Percentiles rank a stretch among this genome's conserved stretches.
Evolutionary conservation across 2,329 filamentous ascomycete species (phyloP).

Genomic region (Pseudopithomyces maydicus): DNA sequence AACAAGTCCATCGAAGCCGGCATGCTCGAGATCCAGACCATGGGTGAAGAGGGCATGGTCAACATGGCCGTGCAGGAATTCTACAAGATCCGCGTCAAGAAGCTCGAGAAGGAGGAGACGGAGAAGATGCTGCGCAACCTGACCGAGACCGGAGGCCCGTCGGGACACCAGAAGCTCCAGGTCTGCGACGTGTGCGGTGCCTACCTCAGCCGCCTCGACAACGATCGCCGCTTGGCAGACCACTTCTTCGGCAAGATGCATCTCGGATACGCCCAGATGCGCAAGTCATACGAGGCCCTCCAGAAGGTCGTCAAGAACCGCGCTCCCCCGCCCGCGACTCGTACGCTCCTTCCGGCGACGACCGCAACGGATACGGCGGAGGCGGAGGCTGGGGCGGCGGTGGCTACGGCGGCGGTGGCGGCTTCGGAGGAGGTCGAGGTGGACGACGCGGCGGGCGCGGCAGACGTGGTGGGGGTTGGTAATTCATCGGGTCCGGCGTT

Average conservation of each 20-base stretch:
- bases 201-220: constrained; percentile 89
- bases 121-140: constrained; percentile 90
- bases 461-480: constrained; percentile 38
- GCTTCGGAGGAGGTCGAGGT: constrained; percentile 26
- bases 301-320: constrained; percentile 83
- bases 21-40: constrained; percentile 81
- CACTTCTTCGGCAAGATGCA: constrained; percentile 99
- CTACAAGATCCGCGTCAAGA: constrained; percentile 80
- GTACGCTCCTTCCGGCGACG: constrained; percentile 26
- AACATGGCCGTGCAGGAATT: constrained; percentile 84
- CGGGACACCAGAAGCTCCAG: constrained; percentile 95
- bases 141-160: constrained; percentile 88
- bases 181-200: constrained; percentile 98
- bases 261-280: constrained; percentile 96
- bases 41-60: constrained; percentile 82
- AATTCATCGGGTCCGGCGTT: constrained; percentile 32
- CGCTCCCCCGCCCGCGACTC: constrained; percentile 60
- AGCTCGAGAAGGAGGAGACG: constrained; percentile 78
- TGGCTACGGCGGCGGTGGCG: constrained; percentile 25
- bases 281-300: constrained; percentile 87
- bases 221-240: constrained; percentile 90
- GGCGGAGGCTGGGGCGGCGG: constrained; percentile 21
- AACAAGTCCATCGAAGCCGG: constrained; percentile 78
- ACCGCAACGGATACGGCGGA: constrained; percentile 31
- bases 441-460: constrained; percentile 34